Evolutionary conservation across 495 filamentous ascomycete genomes (phyloP).

Genomic region (Tuber brumale): DNA sequence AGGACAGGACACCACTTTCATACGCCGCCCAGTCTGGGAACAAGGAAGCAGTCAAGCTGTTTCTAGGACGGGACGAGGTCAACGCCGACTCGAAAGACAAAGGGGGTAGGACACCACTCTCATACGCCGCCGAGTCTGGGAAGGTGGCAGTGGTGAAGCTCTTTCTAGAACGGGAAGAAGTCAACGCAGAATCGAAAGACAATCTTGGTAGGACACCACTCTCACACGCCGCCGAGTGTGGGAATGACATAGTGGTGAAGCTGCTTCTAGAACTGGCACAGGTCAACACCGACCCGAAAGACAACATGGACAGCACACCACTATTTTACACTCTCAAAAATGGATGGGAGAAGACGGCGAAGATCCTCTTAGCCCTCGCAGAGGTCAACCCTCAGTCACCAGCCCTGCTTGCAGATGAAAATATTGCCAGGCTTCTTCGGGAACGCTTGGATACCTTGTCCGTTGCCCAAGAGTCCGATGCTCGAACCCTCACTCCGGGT

Average conservation of each 20-base stretch:
- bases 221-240: slow-evolving; percentile 42
- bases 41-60: slow-evolving; percentile 34
- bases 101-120: slow-evolving; percentile 31
- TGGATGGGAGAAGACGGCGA: slow-evolving; percentile 9
- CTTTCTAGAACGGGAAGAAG: slow-evolving; percentile 28
- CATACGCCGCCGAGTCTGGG: slow-evolving; percentile 35
- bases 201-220: slow-evolving; percentile 13
- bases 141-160: slow-evolving; percentile 30
- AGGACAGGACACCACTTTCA: slow-evolving; percentile 18
- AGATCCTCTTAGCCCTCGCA: neutral
- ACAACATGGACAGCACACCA: neutral
- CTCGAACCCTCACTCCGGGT: too few relatives aligned
- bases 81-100: slow-evolving; percentile 10
- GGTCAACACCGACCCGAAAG: neutral
- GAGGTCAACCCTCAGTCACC: too few relatives aligned
- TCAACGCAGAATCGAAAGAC: slow-evolving; percentile 8
- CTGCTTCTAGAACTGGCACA: neutral
- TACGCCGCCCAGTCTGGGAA: slow-evolving; percentile 39
- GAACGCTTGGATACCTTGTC: too few relatives aligned
- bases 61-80: slow-evolving; percentile 30
- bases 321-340: neutral
- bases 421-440: too few relatives aligned
- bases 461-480: too few relatives aligned
- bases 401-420: too few relatives aligned
- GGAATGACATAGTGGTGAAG: slow-evolving; percentile 26